Conservation (phyloP, 2,329 filamentous ascomycete species). For the Stagonosporopsis vannaccii region DNA sequence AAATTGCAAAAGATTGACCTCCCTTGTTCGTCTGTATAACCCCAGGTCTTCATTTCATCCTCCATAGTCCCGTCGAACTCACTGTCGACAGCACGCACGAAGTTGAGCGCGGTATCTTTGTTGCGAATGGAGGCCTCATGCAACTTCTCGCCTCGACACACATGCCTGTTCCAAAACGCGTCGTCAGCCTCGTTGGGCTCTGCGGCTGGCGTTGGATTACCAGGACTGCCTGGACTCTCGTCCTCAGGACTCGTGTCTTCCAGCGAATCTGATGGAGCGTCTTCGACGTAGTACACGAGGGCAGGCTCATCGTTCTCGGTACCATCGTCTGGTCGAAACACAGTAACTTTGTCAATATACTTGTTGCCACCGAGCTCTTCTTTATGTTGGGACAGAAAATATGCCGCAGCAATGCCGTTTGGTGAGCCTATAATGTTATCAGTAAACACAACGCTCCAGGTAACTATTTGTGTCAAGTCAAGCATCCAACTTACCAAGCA, state of each 20-base stretch:
- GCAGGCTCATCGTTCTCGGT: neutral
- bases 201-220: neutral
- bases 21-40: neutral
- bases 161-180: neutral
- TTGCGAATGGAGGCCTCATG: slow-evolving; percentile 1
- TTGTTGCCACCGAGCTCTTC: slow-evolving; percentile 16
- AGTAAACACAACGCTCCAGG: neutral
- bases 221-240: neutral
- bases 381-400: slow-evolving; percentile 22
- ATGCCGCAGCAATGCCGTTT: neutral
- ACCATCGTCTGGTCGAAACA: slow-evolving; percentile 9
- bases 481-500: slow-evolving; percentile 1
- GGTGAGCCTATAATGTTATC: neutral
- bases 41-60: slow-evolving; percentile 4
- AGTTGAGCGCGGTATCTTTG: slow-evolving; percentile 5
- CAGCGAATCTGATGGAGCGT: neutral
- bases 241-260: neutral
- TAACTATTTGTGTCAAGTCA: neutral
- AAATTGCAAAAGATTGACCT: neutral
- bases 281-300: slow-evolving; percentile 8
- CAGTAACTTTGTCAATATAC: slow-evolving; percentile 6
- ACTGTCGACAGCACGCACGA: slow-evolving; percentile 4
- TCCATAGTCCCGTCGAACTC: slow-evolving; percentile 8
- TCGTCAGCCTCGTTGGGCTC: neutral
- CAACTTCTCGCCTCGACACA: slow-evolving; percentile 10